Evolutionary conservation across 768 basidiomycete species (phyloP).

Genomic region (Agaricus blazei): DNA sequence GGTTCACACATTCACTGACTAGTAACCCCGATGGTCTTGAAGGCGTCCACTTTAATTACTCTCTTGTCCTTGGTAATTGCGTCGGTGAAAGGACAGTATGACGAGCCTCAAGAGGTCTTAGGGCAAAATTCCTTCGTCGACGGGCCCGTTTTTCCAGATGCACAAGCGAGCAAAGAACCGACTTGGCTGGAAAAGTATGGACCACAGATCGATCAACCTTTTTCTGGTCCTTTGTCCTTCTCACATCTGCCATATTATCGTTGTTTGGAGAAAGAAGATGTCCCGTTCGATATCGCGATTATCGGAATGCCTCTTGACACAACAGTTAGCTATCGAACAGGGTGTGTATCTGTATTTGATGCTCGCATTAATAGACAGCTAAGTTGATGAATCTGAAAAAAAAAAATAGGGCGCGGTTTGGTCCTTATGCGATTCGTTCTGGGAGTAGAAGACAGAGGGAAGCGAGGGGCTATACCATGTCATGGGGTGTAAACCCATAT

Average conservation of each 20-base stretch:
- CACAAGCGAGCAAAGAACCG: slow-evolving; percentile 10
- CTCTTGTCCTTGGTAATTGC: too few relatives aligned
- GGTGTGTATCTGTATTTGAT: slow-evolving; percentile 26
- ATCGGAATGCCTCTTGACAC: slow-evolving; percentile 83
- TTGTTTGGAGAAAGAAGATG: slow-evolving; percentile 57
- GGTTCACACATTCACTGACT: too few relatives aligned
- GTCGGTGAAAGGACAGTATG: too few relatives aligned
- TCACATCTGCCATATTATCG: slow-evolving; percentile 73
- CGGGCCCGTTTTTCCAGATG: neutral
- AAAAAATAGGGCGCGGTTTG: slow-evolving; percentile 69
- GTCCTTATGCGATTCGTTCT: slow-evolving; percentile 79
- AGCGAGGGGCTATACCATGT: slow-evolving; percentile 55
- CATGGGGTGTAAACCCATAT: slow-evolving; percentile 70
- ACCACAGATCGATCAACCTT: slow-evolving; percentile 62
- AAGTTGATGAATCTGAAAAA: too few relatives aligned
- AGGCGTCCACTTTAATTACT: too few relatives aligned
- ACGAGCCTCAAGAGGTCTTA: too few relatives aligned
- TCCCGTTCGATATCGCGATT: slow-evolving; percentile 69
- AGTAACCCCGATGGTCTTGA: too few relatives aligned
- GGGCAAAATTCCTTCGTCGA: slow-evolving; percentile 3
- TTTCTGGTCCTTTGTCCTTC: slow-evolving; percentile 79
- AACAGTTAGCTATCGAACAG: slow-evolving; percentile 52
- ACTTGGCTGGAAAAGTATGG: slow-evolving; percentile 75
- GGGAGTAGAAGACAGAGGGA: slow-evolving; percentile 65
- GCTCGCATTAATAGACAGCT: too few relatives aligned